Base-by-base conservation (phyloP, 441 rosid species). In the Pelargonium myrrhifolium region DNA sequence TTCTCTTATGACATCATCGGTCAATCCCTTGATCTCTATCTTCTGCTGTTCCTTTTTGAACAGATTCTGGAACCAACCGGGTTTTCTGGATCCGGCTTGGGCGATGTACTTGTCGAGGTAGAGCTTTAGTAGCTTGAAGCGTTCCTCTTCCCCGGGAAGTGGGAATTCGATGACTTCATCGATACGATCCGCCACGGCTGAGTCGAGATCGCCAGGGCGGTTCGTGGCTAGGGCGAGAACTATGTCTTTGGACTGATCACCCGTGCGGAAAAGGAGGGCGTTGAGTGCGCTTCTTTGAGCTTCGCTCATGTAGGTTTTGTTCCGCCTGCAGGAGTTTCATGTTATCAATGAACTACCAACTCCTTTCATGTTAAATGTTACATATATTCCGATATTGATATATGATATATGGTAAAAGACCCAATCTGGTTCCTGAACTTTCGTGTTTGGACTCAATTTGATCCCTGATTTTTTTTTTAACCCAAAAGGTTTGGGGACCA, bases 281-380 rank as follows among this genome's bases (percentile, higher is more conserved):
- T 94, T 94, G 6, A 94, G 81, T 61, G 99, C 97, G 75, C 99
- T 94, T 71, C 97, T 76, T 75, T 93, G 99, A 14, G 96, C 96
- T 88, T 93, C 99, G 70, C 99, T 93, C 97, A 91, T 91, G 79
- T 86, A 88, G 70, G 87, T 94, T 81, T 88, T 94, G 81, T 91
- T 94, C 68, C 97, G 84, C 88, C 97, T 89, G 81, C 76, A 75
- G 69, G 40, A 37, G 40, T 37, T 31, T 37, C 40, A 37, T 37
- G 40, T 37, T 37, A 37, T 8, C 2, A 37, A 37, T 37, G 40
- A 37, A 37, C 40, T 37, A 37, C 40, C 40, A 37, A 8, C 40
- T 37, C 40, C 8, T 37, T 37, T 37, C 9, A 37, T 37, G 10
- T 37, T 7, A 37, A 37, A 37, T 37, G 40, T 37, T 37, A 37